Evolutionary conservation across 2,329 filamentous ascomycete genomes (phyloP), one percentile per base, ranked within the genome.

Genomic region (Bipolaris victoriae): DNA sequence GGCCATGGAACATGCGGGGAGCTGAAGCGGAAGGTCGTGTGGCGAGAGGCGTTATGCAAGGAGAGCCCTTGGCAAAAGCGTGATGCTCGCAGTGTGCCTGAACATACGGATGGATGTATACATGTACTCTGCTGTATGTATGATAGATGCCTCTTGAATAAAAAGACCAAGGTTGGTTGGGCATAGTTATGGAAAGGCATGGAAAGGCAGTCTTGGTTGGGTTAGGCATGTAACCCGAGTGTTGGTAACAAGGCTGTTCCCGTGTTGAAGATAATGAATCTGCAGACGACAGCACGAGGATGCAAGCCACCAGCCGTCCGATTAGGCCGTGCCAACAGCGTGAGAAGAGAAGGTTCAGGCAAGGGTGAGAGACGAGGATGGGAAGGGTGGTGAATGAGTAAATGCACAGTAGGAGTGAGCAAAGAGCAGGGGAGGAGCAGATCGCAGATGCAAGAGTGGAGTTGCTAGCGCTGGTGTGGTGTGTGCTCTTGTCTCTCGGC

Each of bases 401-500:
- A 31, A 31, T 31, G 29, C 29, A 31, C 11, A 31, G 29, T 31
- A 31, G 29, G 29, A 31, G 29, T 10, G 29, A 31, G 29, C 29
- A 31, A 22, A 33, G 52, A 44, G 54, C 54, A 56, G 53, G 41
- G 53, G 33, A 36, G 36, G 24, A 52, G 36, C 31, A 43, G 49
- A 52, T 57, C 35, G 35, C 44, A 43, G 40, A 35, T 29, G 35
- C 37, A 37, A 33, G 41, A 36, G 54, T 53, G 49, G 54, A 53
- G 54, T 50, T 20, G 36, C 44, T 48, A 53, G 56, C 58, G 57
- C 49, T 58, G 54, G 40, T 43, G 58, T 54, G 58, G 29, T 31
- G 29, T 31, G 29, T 31, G 29, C 29, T 31, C 58, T 57, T 53
- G 55, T 54, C 56, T 58, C 60, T 66, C 58, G 64, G 64, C 61